These are phyloP conservation scores for Aspergillus biplanus DNA, from an alignment of 495 filamentous ascomycete genomes.

Conservation along the genomic window DNA sequence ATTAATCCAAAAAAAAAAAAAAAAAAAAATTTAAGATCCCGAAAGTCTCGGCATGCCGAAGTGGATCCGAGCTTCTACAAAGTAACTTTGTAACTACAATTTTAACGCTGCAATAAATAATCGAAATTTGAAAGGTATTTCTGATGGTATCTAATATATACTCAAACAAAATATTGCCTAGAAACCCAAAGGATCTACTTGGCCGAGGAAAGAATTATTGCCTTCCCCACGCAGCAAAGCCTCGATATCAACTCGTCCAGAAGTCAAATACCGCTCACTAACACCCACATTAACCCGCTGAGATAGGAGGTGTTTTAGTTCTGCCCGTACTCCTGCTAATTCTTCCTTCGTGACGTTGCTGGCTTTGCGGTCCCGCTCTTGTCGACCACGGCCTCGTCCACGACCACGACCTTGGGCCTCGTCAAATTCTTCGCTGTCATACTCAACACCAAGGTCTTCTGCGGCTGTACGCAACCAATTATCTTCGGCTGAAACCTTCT, in stretches of 20 bases:
- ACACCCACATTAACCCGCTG: conserved; percentile 89
- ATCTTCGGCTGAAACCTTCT: conserved; percentile 80
- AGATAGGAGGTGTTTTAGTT: conserved; percentile 58
- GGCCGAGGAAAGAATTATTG: conserved; percentile 63
- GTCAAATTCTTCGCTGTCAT: conserved; percentile 85
- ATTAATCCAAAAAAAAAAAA: not conserved
- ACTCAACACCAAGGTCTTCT: conserved; percentile 92
- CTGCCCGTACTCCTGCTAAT: conserved; percentile 52
- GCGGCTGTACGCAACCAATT: conserved; percentile 83
- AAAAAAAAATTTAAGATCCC: not conserved
- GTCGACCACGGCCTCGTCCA: conserved; percentile 68
- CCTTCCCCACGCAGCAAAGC: conserved; percentile 69
- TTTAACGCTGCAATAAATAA: not conserved
- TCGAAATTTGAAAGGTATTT: not conserved
- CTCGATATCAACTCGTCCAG: conserved; percentile 79
- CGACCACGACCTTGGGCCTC: conserved; percentile 64
- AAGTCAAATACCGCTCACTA: conserved; percentile 85
- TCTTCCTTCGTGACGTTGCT: conserved; percentile 70
- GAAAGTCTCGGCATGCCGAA: conserved; percentile 13
- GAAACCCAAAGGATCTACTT: conserved; percentile 57
- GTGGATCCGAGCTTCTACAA: not conserved
- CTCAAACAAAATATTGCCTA: conserved; percentile 15
- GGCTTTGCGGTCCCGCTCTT: conserved; percentile 73
- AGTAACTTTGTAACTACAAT: not conserved
- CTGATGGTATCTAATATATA: conserved; percentile 24